These are phyloP conservation scores for Exophiala mesophila DNA, from an alignment of 2,329 filamentous ascomycete genomes.

Conservation along the genomic window DNA sequence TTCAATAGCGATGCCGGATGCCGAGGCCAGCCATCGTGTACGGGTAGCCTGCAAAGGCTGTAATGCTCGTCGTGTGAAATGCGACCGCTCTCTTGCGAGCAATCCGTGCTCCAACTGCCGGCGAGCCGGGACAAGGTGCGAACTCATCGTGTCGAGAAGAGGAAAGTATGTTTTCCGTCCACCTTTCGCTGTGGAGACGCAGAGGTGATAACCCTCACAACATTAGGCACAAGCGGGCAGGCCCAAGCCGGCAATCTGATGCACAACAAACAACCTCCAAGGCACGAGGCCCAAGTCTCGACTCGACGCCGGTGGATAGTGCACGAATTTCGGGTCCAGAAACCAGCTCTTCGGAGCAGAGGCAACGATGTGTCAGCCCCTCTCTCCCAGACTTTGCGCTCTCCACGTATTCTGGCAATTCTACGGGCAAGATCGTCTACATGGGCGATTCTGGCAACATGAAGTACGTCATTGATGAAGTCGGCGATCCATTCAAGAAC, in stretches of 20 bases:
- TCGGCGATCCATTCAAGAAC: slow-evolving; percentile 26
- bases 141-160: slow-evolving; percentile 19
- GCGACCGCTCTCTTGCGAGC: slow-evolving; percentile 16
- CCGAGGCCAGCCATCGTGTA: no score
- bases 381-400: slow-evolving; percentile 14
- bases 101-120: slow-evolving; percentile 19
- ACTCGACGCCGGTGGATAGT: neutral
- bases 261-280: neutral
- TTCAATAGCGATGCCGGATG: no score
- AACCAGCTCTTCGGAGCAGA: neutral
- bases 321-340: neutral
- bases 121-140: slow-evolving; percentile 9
- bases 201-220: neutral
- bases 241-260: neutral
- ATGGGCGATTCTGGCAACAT: slow-evolving; percentile 27
- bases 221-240: neutral
- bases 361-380: slow-evolving; percentile 3
- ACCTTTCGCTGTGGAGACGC: neutral
- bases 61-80: slow-evolving; percentile 23
- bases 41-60: slow-evolving; percentile 19
- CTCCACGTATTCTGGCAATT: slow-evolving; percentile 7
- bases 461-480: slow-evolving; percentile 27
- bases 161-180: slow-evolving; percentile 15
- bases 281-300: neutral
- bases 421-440: slow-evolving; percentile 12